A percentile compares a stretch with the other conserved stretches of the same genome.
Evolutionary conservation across 441 rosid genomes (phyloP).

Genomic region (Pelargonium myrrhifolium): DNA sequence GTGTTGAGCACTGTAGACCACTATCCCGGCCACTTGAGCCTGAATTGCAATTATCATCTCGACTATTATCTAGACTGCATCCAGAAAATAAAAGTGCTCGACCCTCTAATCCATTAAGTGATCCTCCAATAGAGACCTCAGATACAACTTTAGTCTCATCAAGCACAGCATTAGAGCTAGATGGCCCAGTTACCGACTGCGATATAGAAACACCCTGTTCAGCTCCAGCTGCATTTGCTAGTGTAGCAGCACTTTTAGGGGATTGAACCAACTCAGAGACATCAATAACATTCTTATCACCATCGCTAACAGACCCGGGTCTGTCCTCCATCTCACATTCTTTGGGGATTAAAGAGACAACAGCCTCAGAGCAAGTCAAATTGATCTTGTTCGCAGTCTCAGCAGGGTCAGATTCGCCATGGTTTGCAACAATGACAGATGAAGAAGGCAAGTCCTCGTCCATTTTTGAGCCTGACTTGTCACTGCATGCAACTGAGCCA

Average conservation of each 20-base stretch:
- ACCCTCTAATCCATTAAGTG: conserved; percentile 23
- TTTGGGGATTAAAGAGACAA: conserved; percentile 27
- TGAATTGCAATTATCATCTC: conserved; percentile 7
- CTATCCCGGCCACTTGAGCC: conserved; percentile 20
- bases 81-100: conserved; percentile 22
- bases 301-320: conserved; percentile 22
- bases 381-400: conserved; percentile 22
- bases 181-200: conserved; percentile 22
- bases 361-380: conserved; percentile 17
- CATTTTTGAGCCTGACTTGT: conserved; percentile 34
- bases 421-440: conserved; percentile 26
- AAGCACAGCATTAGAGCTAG: conserved; percentile 25
- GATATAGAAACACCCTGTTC: conserved; percentile 24
- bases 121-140: conserved; percentile 26
- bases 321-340: conserved; percentile 20
- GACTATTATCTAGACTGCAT: conserved; percentile 11
- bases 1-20: conserved; percentile 19
- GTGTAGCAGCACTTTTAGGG: conserved; percentile 24
- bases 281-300: conserved; percentile 25
- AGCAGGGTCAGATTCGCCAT: conserved; percentile 29
- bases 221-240: conserved; percentile 22
- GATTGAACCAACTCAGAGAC: conserved; percentile 22
- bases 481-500: conserved; percentile 38
- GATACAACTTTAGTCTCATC: conserved; percentile 26
- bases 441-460: conserved; percentile 34